These are phyloP conservation scores for Hypoxylon sp. DNA, from an alignment of 2,329 filamentous ascomycete species.

Conservation along the genomic window DNA sequence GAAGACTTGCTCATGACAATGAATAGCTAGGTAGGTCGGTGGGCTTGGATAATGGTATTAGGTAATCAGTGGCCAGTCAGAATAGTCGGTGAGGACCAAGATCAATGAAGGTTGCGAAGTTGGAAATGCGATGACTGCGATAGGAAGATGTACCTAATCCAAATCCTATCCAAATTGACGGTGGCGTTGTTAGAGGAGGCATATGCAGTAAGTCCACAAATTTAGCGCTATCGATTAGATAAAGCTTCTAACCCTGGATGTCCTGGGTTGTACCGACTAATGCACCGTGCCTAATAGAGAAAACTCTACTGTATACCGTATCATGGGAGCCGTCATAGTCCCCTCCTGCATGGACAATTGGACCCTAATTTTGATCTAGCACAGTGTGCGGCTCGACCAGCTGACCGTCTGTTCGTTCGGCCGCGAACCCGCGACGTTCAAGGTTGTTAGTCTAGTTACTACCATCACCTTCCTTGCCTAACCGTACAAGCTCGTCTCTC, in stretches of 20 bases:
- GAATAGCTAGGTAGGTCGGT: neutral
- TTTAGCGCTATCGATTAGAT: conserved; percentile 45
- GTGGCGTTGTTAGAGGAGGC: neutral
- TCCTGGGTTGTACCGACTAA: conserved; percentile 1
- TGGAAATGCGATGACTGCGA: neutral
- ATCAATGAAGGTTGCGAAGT: neutral
- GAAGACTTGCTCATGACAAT: neutral
- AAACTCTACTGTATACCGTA: neutral
- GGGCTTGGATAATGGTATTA: neutral
- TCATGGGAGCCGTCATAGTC: neutral
- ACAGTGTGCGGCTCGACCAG: neutral
- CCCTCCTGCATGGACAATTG: neutral
- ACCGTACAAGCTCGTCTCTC: conserved; percentile 2
- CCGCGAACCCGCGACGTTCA: neutral
- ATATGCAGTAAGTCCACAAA: neutral
- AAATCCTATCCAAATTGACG: neutral
- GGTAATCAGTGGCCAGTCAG: neutral
- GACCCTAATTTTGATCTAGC: neutral
- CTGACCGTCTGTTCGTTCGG: neutral
- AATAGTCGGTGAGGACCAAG: neutral
- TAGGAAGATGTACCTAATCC: neutral
- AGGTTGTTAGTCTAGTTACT: neutral
- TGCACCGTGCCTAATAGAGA: neutral
- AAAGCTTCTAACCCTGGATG: conserved; percentile 33
- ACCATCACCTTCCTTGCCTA: conserved; percentile 5